Conservation (phyloP, 2,329 filamentous ascomycete genomes). For the Tolypocladium sp. region DNA sequence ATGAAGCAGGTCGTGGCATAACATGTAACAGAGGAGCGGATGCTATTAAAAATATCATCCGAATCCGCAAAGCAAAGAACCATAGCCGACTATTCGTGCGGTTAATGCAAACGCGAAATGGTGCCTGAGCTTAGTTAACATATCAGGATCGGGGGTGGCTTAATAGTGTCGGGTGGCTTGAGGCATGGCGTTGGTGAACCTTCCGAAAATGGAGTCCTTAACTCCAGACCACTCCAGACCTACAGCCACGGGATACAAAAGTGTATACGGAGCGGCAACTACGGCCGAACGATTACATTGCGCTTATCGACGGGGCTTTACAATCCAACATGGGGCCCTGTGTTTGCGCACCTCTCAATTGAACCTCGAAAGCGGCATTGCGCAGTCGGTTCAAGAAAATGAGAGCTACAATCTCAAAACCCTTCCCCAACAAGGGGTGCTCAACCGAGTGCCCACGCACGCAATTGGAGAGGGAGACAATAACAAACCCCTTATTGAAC, state of each 20-base stretch:
- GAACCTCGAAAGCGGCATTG: too few species aligned
- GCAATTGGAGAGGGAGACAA: too few species aligned
- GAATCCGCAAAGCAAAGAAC: neutral
- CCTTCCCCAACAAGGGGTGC: too few species aligned
- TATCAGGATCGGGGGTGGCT: neutral
- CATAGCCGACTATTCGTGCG: too few species aligned
- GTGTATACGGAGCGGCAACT: neutral
- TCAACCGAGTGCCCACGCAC: too few species aligned
- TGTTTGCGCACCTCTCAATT: too few species aligned
- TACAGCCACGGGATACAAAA: neutral
- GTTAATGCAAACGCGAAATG: neutral
- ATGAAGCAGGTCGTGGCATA: neutral
- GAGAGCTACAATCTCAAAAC: too few species aligned
- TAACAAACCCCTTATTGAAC: too few species aligned
- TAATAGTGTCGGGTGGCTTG: neutral
- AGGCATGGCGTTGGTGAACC: neutral
- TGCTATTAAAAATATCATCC: neutral
- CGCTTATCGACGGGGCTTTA: too few species aligned
- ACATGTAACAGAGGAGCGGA: neutral
- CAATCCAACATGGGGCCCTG: too few species aligned
- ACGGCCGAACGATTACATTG: neutral
- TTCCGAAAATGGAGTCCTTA: neutral
- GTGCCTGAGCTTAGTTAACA: neutral
- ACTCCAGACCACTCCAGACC: neutral
- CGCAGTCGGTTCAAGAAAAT: too few species aligned